Evolutionary conservation across 768 basidiomycete species (phyloP), one percentile per base, ranked within the genome.

Genomic region (Tulasnella sp.): DNA sequence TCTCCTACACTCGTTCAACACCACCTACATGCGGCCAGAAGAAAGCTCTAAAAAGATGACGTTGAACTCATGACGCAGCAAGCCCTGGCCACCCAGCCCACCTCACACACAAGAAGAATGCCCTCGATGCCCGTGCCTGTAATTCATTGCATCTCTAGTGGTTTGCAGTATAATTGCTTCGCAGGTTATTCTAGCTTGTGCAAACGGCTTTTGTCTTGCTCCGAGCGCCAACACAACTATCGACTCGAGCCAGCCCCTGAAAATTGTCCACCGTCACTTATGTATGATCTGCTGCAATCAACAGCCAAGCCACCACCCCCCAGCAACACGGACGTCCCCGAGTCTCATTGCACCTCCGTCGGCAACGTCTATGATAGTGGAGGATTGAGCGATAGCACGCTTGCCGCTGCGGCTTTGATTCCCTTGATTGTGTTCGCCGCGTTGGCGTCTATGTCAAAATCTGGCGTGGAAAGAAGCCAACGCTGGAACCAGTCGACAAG

Each of bases 251-350:
- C 67, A 81, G 52, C 79, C 80, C 11, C 45, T 83, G 70, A 83
- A 81, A 12, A 80, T 84, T 80, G 80, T 84, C 82, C 77, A 77
- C 42, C 15, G 80, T 82, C 52, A 81, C 75, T 37, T 82, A 78
- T 37, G 22, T 45, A 6, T 71, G 39, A 17, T 38, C 75, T 19
- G 67, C 64, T 12, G 42, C 72, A 22, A 71, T 71, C 22, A 64
- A 77, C 25, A 73, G 6, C 14, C 36, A 72, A n/a, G 69, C 34
- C 1, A n/a, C 69, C 52, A 5, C 45, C 77, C 36, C 36, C 78
- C 36, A n/a, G 75, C 78, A 69, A 71, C 67, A 72, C 34, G 11
- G 40, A 74, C 37, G 38, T 68, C 25, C 75, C 58, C 40, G 75
- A 76, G 19, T 11, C 70, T 15, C 70, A 70, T n/a, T 71, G 45